Conservation (phyloP, 306 rosid species). For the Phaseolus lunatus region DNA sequence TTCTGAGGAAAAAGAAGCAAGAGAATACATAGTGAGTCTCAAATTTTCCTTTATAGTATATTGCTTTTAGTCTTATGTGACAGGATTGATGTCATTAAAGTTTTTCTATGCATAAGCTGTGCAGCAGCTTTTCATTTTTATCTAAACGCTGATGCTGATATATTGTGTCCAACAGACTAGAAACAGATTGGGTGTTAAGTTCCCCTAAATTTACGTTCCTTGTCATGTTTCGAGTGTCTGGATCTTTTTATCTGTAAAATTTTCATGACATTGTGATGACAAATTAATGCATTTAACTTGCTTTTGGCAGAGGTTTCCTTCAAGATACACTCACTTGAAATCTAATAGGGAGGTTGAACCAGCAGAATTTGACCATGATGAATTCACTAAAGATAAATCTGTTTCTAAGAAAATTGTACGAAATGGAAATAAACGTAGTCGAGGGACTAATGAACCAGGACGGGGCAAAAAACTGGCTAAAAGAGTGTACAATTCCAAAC, state of each 20-base stretch:
- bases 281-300: slow-evolving; percentile 21
- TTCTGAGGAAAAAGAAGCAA: slow-evolving; percentile 55
- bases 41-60: neutral
- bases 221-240: slow-evolving; percentile 12
- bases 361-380: slow-evolving; percentile 53
- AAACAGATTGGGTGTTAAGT: slow-evolving; percentile 27
- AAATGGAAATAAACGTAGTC: slow-evolving; percentile 70
- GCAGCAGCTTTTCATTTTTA: neutral
- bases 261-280: slow-evolving; percentile 23
- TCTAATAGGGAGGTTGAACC: slow-evolving; percentile 62
- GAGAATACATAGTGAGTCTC: slow-evolving; percentile 63
- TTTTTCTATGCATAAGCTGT: neutral
- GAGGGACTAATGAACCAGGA: slow-evolving; percentile 74
- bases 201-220: slow-evolving; percentile 3
- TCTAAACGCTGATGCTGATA: neutral
- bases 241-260: slow-evolving; percentile 8
- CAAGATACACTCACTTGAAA: slow-evolving; percentile 63
- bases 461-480: slow-evolving; percentile 70
- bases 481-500: slow-evolving; percentile 58
- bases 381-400: slow-evolving; percentile 52
- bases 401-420: slow-evolving; percentile 59
- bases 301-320: slow-evolving; percentile 67
- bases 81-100: slow-evolving; percentile 21
- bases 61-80: slow-evolving; percentile 29
- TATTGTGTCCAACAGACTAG: neutral